Evolutionary conservation across 75 land plant species (phyloP), one percentile per base, ranked within the genome.

Genomic region (Azolla pinnata): DNA sequence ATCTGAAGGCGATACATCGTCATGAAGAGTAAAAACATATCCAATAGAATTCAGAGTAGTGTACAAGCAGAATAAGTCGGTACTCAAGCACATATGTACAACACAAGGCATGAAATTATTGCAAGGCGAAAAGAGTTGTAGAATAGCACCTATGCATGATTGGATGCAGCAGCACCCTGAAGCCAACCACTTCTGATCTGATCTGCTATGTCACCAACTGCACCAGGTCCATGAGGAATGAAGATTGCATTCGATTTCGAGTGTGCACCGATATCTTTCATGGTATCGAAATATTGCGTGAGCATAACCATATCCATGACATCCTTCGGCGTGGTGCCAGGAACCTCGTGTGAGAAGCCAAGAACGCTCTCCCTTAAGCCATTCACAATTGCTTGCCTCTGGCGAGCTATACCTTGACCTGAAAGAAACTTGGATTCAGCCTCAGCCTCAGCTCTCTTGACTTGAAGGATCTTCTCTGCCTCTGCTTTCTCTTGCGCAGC

Each of bases 251-350:
- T 56, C 1, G 63, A 67, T 42, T 79, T 79, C 0, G 86, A 75
- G n/a, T 59, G 20, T 24, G 67, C 72, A 10, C 86, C 86, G 35
- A 83, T 73, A 25, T 83, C 86, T 69, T 79, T 83, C 74, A 79
- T 72, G 27, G 86, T 83, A 63, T 83, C 86, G 45, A 83, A 83
- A 60, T 83, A 79, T 65, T 79, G 86, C 0, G 86, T 83, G 24
- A 83, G 55, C 23, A 79, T 63, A 1, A 81, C 83, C 73, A 81
- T 64, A 69, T 81, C 83, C 83, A 81, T 76, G 14, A 81, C 83
- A 56, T 79, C 82, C 58, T 83, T 83, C 10, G 86, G 63, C 10
- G 71, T 60, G 4, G 86, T 83, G 1, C 86, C 82, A 5, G 79
- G 82, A 9, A 83, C 82, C 45, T 76, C 69, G 19, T 44, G 68